Conservation (phyloP, 129 eudicot genomes). For the Rutidosis leptorrhynchoides region DNA sequence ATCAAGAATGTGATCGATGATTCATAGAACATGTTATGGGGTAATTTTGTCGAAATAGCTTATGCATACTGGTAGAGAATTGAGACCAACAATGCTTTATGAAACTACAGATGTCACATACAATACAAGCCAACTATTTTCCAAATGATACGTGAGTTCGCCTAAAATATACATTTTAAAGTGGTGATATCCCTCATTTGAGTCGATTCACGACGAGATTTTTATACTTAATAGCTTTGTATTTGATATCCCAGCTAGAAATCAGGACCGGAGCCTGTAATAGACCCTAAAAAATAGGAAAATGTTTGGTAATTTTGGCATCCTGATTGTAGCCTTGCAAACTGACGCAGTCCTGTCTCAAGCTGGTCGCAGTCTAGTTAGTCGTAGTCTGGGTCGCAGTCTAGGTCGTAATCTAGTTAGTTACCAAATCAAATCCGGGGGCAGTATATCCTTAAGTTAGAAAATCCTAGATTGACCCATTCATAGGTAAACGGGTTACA, state of each 20-base stretch:
- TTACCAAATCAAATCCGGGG: not conserved
- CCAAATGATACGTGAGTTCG: not conserved
- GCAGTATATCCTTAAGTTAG: not conserved
- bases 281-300: not conserved
- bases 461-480: no score
- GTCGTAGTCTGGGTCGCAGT: not conserved
- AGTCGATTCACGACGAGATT: not conserved
- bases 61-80: not conserved
- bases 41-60: not conserved
- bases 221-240: not conserved
- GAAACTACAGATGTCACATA: not conserved
- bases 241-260: not conserved
- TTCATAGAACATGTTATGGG: not conserved
- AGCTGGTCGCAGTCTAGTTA: not conserved
- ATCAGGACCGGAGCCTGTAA: not conserved
- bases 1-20: not conserved
- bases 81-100: not conserved
- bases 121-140: not conserved
- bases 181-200: not conserved
- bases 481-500: not conserved
- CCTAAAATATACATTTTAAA: not conserved
- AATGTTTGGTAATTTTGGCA: not conserved
- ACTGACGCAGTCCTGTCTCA: not conserved
- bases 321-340: not conserved
- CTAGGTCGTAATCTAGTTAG: not conserved